A percentile compares a stretch with the other conserved stretches of the same genome.
Evolutionary conservation across 2,329 filamentous ascomycete genomes (phyloP).

Genomic region (Fusarium tanahbumbuense): DNA sequence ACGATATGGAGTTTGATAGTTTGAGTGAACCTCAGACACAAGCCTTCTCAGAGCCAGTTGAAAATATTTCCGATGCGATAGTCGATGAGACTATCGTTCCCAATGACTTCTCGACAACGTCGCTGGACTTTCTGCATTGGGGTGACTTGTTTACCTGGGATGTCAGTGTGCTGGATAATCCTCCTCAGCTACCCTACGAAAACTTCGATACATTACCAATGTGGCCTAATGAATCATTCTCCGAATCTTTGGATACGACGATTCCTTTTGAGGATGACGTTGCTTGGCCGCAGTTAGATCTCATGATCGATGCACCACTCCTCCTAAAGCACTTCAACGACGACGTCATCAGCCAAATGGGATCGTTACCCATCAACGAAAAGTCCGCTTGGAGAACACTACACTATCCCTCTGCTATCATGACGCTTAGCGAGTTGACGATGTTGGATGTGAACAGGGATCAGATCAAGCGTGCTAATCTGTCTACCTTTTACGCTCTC

Average conservation of each 20-base stretch:
- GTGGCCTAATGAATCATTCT: constrained; percentile 25
- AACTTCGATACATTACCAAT: constrained; percentile 12
- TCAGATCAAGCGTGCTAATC: constrained; percentile 35
- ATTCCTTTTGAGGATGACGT: constrained; percentile 18
- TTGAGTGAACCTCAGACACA: constrained; percentile 11
- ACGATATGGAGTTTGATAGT: constrained; percentile 22
- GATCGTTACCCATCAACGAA: constrained; percentile 39
- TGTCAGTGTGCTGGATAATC: constrained; percentile 34
- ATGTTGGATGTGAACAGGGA: constrained; percentile 28
- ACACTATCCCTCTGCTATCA: constrained; percentile 34
- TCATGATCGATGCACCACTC: constrained; percentile 31
- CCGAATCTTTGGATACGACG: constrained; percentile 5
- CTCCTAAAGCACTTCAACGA: constrained; percentile 39
- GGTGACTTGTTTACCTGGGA: constrained; percentile 41
- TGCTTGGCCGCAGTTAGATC: constrained; percentile 36
- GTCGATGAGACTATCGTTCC: fast-evolving
- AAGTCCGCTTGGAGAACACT: constrained; percentile 40
- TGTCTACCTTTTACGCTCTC: constrained; percentile 35
- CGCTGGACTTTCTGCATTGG: constrained; percentile 37
- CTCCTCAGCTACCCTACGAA: constrained; percentile 18
- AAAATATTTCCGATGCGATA: neutral
- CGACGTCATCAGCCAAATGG: constrained; percentile 41
- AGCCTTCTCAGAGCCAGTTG: constrained; percentile 7
- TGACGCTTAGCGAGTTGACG: constrained; percentile 38
- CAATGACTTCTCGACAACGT: constrained; percentile 1